Conservation (phyloP, 805 yeast species). For the Candida piceae region DNA sequence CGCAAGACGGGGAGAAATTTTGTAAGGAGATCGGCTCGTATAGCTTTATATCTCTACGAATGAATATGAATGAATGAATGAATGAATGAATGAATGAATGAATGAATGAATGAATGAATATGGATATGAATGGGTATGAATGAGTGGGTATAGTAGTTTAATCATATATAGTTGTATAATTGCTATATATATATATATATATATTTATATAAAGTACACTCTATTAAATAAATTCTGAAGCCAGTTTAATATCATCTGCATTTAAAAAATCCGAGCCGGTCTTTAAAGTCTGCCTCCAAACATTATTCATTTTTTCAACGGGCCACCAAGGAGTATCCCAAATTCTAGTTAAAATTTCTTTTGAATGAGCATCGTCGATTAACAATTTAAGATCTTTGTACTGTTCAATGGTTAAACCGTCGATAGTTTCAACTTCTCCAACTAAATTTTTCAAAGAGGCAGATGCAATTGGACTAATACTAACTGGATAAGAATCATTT, state of each 20-base stretch:
- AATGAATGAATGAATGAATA: too few relatives aligned
- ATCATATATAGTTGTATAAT: too few relatives aligned
- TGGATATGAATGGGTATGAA: too few relatives aligned
- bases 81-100: too few relatives aligned
- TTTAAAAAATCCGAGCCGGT: constrained; percentile 53
- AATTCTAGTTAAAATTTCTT: constrained; percentile 49
- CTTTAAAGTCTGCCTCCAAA: constrained; percentile 43
- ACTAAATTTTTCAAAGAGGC: constrained; percentile 19
- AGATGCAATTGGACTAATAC: constrained; percentile 30
- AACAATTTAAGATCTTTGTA: constrained; percentile 18
- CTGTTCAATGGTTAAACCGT: constrained; percentile 32
- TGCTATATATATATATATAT: neutral
- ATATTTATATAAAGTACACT: too few relatives aligned
- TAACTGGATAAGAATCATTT: constrained; percentile 12
- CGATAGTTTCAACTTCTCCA: constrained; percentile 11
- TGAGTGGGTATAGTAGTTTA: too few relatives aligned
- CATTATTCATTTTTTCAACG: constrained; percentile 31
- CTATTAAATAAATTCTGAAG: constrained; percentile 1
- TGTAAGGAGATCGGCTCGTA: too few relatives aligned
- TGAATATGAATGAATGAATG: too few relatives aligned
- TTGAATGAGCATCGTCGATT: constrained; percentile 40
- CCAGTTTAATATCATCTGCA: constrained; percentile 47
- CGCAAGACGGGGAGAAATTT: too few relatives aligned
- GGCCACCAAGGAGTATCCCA: constrained; percentile 77
- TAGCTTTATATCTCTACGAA: too few relatives aligned